Percentiles rank a stretch among this genome's conserved stretches.
Evolutionary conservation across 768 basidiomycete species (phyloP).

Genomic region (Rhodotorula kratochvilovae): DNA sequence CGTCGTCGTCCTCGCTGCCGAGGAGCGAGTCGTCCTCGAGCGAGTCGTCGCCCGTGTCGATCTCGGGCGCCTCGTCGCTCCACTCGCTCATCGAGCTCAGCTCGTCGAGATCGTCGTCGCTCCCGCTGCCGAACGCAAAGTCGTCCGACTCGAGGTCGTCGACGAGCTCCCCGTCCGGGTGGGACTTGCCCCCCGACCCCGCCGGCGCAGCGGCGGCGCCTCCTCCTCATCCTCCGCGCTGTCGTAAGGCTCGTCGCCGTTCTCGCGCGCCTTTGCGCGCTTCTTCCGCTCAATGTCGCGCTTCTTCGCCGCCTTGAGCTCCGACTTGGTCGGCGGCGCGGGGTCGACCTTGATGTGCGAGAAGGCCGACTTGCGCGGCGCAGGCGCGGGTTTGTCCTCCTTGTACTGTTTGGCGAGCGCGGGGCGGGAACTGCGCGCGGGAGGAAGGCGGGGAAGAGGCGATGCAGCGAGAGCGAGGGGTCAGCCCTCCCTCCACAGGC

Average conservation of each 20-base stretch:
- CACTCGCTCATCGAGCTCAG: slow-evolving; percentile 37
- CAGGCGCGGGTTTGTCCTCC: slow-evolving; percentile 26
- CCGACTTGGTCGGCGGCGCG: slow-evolving; percentile 29
- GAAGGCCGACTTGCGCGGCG: slow-evolving; percentile 8
- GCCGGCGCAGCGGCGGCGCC: slow-evolving; percentile 51
- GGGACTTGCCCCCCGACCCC: slow-evolving; percentile 52
- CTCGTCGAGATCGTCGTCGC: slow-evolving; percentile 45
- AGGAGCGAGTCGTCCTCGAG: slow-evolving; percentile 15
- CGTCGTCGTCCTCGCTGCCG: slow-evolving; percentile 41
- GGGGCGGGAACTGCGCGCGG: slow-evolving; percentile 22
- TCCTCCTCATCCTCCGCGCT: slow-evolving; percentile 58
- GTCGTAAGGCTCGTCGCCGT: slow-evolving; percentile 68
- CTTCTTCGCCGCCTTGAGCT: slow-evolving; percentile 35
- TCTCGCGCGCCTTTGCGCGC: slow-evolving; percentile 20
- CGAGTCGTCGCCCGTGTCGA: slow-evolving; percentile 32
- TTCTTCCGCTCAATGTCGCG: slow-evolving; percentile 20
- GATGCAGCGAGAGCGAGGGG: neutral
- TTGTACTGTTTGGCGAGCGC: slow-evolving; percentile 29
- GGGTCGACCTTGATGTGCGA: slow-evolving; percentile 25
- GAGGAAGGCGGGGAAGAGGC: slow-evolving; percentile 9
- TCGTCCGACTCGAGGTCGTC: slow-evolving; percentile 64
- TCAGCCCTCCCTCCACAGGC: neutral
- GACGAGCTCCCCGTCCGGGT: slow-evolving; percentile 59
- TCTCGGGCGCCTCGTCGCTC: slow-evolving; percentile 12
- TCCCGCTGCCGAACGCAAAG: slow-evolving; percentile 54